Evolutionary conservation across 176 grass and related monocot species (phyloP).

Genomic region (Bonia amplexicaulis): DNA sequence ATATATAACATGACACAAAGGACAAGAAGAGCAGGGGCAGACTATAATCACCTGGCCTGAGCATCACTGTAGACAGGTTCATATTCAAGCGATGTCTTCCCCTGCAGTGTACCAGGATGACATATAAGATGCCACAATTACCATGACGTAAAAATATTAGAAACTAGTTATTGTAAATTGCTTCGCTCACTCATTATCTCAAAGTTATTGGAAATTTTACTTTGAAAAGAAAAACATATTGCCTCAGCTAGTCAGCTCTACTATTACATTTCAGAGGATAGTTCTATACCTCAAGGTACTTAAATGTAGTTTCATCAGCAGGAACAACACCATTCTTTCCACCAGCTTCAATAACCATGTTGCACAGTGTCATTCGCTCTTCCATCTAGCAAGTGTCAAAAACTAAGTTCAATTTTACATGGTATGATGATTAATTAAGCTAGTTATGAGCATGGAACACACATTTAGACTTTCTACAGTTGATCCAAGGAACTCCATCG

Average conservation of each 20-base stretch:
- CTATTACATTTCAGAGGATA: slow-evolving; percentile 2
- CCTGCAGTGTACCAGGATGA: slow-evolving; percentile 44
- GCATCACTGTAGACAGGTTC: slow-evolving; percentile 82
- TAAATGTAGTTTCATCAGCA: slow-evolving; percentile 84
- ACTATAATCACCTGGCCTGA: slow-evolving; percentile 63
- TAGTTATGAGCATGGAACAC: slow-evolving; percentile 21
- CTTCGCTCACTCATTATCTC: neutral
- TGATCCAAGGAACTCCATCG: slow-evolving; percentile 80
- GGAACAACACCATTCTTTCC: slow-evolving; percentile 88
- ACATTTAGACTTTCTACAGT: slow-evolving; percentile 71
- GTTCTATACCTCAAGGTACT: slow-evolving; percentile 76
- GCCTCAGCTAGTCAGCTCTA: neutral
- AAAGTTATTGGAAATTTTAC: neutral
- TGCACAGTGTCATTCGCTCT: slow-evolving; percentile 92
- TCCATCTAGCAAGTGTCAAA: slow-evolving; percentile 62
- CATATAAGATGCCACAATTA: slow-evolving; percentile 13
- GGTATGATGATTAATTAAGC: neutral
- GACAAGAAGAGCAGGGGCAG: slow-evolving; percentile 7
- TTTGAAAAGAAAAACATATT: neutral
- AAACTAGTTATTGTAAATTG: slow-evolving; percentile 10
- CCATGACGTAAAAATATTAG: slow-evolving; percentile 13
- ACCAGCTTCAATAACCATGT: slow-evolving; percentile 94
- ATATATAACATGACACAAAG: slow-evolving; percentile 3
- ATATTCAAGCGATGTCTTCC: slow-evolving; percentile 58
- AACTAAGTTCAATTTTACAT: neutral